These are phyloP conservation scores for Exophiala lecanii-corni DNA, from an alignment of 2,329 filamentous ascomycete species.

Conservation along the genomic window DNA sequence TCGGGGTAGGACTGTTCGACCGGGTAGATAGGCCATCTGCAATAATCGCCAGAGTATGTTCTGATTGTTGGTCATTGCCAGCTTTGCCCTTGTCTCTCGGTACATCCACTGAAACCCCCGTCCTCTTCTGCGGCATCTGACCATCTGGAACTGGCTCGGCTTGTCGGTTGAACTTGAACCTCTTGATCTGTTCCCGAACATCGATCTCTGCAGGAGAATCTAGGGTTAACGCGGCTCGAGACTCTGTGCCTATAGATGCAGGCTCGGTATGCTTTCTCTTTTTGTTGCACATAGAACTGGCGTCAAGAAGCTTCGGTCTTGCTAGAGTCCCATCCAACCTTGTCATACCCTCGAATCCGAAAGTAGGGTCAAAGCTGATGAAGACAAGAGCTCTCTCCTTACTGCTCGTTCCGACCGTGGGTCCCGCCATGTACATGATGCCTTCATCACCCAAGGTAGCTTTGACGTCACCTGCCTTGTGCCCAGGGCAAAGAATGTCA, in stretches of 20 bases:
- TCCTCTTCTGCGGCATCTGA: too few relatives aligned
- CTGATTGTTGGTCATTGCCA: too few relatives aligned
- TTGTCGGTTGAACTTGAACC: not conserved
- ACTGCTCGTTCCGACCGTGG: conserved; percentile 19
- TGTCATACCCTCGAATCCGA: conserved; percentile 30
- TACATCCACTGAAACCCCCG: too few relatives aligned
- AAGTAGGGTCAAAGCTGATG: conserved; percentile 38
- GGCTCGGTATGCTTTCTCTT: not conserved
- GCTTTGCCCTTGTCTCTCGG: too few relatives aligned
- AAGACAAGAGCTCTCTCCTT: conserved; percentile 34
- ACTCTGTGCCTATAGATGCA: too few relatives aligned
- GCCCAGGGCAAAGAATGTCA: conserved; percentile 37
- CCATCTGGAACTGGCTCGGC: too few relatives aligned
- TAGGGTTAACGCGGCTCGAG: too few relatives aligned
- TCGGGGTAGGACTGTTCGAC: too few relatives aligned
- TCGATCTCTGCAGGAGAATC: not conserved
- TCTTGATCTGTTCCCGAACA: not conserved
- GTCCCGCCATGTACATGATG: conserved; percentile 37
- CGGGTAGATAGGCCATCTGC: too few relatives aligned
- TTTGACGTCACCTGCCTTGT: conserved; percentile 31
- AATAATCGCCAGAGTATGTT: too few relatives aligned
- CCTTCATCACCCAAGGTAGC: conserved; percentile 38
- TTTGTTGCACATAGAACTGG: not conserved
- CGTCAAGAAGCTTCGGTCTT: not conserved
- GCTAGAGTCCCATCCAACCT: conserved; percentile 13